These are phyloP conservation scores for Aspergillus taichungensis DNA, from an alignment of 495 filamentous ascomycete genomes.

Conservation along the genomic window DNA sequence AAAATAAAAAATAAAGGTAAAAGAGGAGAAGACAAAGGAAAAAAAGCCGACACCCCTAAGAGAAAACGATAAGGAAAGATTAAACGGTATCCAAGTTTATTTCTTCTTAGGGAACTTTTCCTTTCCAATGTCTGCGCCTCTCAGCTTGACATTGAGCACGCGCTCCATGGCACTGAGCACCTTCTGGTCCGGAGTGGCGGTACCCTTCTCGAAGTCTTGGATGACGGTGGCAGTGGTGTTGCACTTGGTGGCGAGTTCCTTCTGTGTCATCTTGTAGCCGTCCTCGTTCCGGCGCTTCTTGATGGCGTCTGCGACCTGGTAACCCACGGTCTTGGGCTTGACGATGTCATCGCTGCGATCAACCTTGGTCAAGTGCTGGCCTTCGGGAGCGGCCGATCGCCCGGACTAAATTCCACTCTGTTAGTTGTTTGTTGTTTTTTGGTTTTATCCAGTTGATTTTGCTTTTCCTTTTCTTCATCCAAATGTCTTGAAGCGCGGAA, in stretches of 20 bases:
- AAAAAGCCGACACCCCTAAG: conserved; percentile 5
- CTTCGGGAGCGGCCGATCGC: conserved; percentile 58
- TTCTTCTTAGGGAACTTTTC: conserved; percentile 69
- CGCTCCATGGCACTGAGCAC: conserved; percentile 71
- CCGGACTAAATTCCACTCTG: conserved; percentile 32
- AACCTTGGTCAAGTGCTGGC: conserved; percentile 95
- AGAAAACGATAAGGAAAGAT: conserved; percentile 14
- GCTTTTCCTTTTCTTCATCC: no score
- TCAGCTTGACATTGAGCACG: conserved; percentile 75
- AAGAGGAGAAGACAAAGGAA: conserved; percentile 6
- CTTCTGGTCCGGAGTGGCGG: conserved; percentile 78
- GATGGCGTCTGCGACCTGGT: conserved; percentile 75
- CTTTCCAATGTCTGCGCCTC: conserved; percentile 66
- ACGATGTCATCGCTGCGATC: conserved; percentile 97
- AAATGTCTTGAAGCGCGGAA: no score
- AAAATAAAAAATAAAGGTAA: background rate
- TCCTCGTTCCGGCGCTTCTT: conserved; percentile 62
- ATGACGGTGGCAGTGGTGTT: conserved; percentile 75
- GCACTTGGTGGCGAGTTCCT: conserved; percentile 89
- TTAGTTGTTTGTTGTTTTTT: background rate
- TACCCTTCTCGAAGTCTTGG: conserved; percentile 78
- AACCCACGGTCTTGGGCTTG: conserved; percentile 84
- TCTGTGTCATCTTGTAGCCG: conserved; percentile 83
- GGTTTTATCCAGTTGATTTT: no score
- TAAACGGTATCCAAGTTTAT: conserved; percentile 22